Evolutionary conservation across 2,329 filamentous ascomycete genomes (phyloP), one percentile per base, ranked within the genome.

Genomic region (Paecilomyces formosus): DNA sequence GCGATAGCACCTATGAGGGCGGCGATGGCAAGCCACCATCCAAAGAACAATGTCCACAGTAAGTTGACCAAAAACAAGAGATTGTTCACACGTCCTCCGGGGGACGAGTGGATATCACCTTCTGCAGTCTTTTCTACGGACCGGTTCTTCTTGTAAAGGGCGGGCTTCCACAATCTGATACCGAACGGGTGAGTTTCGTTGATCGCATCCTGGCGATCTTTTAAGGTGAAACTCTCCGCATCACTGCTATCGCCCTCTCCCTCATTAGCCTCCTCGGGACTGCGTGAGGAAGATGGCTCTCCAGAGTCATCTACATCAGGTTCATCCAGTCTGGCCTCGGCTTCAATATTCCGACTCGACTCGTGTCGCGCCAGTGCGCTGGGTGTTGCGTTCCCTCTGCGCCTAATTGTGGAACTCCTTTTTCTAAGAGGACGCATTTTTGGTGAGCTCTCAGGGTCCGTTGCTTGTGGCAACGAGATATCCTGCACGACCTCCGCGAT

Each of bases 131-230:
- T 94, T 73, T 97, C 92, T 39, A 99, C 95, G 0, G 94, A 99
- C 58, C 94, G 87, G 67, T 89, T 88, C 75, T 99, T 99, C 77
- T 99, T 99, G 82, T 99, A 99, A 62, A 99, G 75, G 1, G 94
- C 95, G 51, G 94, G 94, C 75, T 99, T 99, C 94, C 94, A 99
- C 63, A 99, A 90, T 72, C 95, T 87, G 71, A 99, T 97, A 80
- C 94, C 94, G 68, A 99, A 99, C 0, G 94, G 94, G 80, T 99
- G 94, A 0, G 94, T 99, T 73, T 96, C 88, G 76, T 99, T 99
- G 80, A 99, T 99, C 64, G 94, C 94, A 72, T 96, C 87, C 76
- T 99, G 94, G 58, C 94, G 86, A 74, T 99, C 94, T 74, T 95
- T 96, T 66, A 99, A 83, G 0, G 94, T 99, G 72, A 99, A 99